These are phyloP conservation scores for Suillus paluster DNA, from an alignment of 768 basidiomycete species.

Conservation along the genomic window DNA sequence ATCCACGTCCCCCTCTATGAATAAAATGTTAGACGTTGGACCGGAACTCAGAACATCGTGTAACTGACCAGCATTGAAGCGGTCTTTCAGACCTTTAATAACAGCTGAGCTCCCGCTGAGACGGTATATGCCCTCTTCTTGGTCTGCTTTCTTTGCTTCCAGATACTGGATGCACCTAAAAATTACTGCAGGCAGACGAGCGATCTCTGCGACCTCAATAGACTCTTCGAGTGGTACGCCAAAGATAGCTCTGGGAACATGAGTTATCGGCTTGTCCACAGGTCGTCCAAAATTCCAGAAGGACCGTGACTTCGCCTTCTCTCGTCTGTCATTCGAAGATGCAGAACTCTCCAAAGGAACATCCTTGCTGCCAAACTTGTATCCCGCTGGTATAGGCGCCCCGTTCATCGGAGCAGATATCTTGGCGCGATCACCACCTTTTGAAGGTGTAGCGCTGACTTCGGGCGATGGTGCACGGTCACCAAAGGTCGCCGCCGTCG, in stretches of 20 bases:
- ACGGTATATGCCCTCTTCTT: constrained; percentile 98
- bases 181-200: constrained; percentile 89
- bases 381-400: constrained; percentile 82
- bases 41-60: constrained; percentile 11
- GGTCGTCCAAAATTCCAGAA: constrained; percentile 92
- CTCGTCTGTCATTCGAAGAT: constrained; percentile 67
- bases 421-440: constrained; percentile 75
- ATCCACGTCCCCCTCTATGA: constrained; percentile 93
- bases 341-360: constrained; percentile 44
- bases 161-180: constrained; percentile 96
- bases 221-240: constrained; percentile 88
- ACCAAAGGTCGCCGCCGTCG: constrained; percentile 39
- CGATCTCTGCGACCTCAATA: constrained; percentile 87
- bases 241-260: constrained; percentile 77
- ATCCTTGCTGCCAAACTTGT: constrained; percentile 89
- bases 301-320: constrained; percentile 89
- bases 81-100: constrained; percentile 91
- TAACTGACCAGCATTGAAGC: constrained; percentile 83
- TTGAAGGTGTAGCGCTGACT: constrained; percentile 48
- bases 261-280: constrained; percentile 46
- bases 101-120: constrained; percentile 94
- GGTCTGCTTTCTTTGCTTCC: constrained; percentile 90
- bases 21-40: constrained; percentile 13
- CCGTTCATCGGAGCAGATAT: constrained; percentile 91
- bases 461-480: constrained; percentile 51